Percentiles rank a stretch among this genome's conserved stretches.
These are phyloP conservation scores for Zoysia pacifica DNA, from an alignment of 176 grass and related monocot genomes.

Conservation along the genomic window DNA sequence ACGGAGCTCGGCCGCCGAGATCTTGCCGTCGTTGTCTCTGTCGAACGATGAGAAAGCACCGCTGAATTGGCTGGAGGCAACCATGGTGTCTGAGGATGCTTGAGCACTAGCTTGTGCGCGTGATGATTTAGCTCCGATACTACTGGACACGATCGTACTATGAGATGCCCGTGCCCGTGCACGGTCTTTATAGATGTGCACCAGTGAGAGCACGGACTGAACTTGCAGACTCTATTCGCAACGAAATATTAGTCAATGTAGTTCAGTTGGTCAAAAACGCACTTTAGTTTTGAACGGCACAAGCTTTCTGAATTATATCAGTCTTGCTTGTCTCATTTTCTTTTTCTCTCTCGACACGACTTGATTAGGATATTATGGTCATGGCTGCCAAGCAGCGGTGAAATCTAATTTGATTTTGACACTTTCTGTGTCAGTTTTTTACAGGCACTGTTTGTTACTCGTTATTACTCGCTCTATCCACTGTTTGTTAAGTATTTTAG, in stretches of 20 bases:
- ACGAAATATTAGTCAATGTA: background rate
- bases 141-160: background rate
- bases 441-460: too few relatives aligned
- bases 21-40: background rate
- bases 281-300: background rate
- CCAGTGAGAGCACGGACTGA: background rate
- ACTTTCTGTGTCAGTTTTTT: background rate
- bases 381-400: background rate
- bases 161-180: background rate
- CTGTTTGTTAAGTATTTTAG: too few relatives aligned
- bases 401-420: background rate
- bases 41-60: background rate
- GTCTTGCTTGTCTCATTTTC: background rate
- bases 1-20: background rate
- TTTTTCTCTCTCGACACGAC: background rate
- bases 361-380: background rate
- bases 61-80: background rate
- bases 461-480: too few relatives aligned
- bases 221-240: background rate
- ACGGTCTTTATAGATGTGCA: slow-evolving; percentile 4
- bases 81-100: background rate
- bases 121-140: background rate
- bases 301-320: background rate
- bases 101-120: background rate
- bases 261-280: background rate